Conservation (phyloP, 306 rosid genomes). For the Prunus mira region DNA sequence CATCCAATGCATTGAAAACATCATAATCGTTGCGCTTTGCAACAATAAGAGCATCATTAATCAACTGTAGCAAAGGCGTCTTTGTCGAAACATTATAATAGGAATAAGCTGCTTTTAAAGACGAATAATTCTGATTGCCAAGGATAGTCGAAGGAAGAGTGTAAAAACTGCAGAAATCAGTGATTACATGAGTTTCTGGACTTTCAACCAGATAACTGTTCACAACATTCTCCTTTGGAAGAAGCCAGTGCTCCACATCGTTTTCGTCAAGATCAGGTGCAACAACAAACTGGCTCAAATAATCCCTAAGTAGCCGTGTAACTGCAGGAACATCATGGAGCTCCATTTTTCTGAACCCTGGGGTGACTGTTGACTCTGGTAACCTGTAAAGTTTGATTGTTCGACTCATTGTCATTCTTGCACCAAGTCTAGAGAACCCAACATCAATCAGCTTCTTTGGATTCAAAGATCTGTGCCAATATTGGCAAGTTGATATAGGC, state of each 20-base stretch:
- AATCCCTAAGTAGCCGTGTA: conserved; percentile 71
- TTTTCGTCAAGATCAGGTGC: conserved; percentile 86
- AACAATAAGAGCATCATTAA: conserved; percentile 63
- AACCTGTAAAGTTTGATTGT: conserved; percentile 90
- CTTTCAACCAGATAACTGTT: conserved; percentile 91
- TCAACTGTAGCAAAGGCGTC: conserved; percentile 60
- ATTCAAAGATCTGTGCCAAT: conserved; percentile 94
- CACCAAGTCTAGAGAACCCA: conserved; percentile 95
- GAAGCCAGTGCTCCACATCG: conserved; percentile 96
- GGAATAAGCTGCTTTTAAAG: conserved; percentile 61
- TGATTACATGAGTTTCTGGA: conserved; percentile 74
- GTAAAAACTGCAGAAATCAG: conserved; percentile 96
- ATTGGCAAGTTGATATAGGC: conserved; percentile 89
- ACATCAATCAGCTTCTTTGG: conserved; percentile 96
- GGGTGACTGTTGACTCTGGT: conserved; percentile 70
- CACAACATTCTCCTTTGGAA: conserved; percentile 72
- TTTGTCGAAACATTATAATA: conserved; percentile 51
- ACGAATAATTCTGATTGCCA: conserved; percentile 50
- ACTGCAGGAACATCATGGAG: conserved; percentile 86
- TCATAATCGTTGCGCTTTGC: conserved; percentile 50
- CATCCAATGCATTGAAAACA: conserved; percentile 73
- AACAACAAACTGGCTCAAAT: conserved; percentile 66
- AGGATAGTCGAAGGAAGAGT: conserved; percentile 75
- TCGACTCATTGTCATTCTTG: conserved; percentile 96
- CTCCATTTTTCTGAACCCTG: conserved; percentile 94